These are phyloP conservation scores for Eucalyptus cloeziana DNA, from an alignment of 345 rosid genomes.

Conservation along the genomic window DNA sequence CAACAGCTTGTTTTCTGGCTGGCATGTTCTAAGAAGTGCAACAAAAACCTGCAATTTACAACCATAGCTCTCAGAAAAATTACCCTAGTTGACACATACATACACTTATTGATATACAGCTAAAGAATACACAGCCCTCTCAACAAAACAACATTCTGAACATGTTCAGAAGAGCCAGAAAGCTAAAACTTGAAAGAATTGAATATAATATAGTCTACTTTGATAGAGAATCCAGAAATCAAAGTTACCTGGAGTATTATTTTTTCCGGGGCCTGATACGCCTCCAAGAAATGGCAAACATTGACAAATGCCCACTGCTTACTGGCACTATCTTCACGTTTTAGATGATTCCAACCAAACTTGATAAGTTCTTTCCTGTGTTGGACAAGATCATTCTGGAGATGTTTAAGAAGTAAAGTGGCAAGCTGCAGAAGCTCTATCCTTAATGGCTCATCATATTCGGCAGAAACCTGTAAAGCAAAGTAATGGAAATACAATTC, in stretches of 20 bases:
- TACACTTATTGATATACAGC: background rate
- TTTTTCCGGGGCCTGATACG: constrained; percentile 99
- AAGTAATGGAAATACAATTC: background rate
- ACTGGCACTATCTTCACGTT: constrained; percentile 99
- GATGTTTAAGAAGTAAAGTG: constrained; percentile 91
- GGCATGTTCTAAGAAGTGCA: constrained; percentile 98
- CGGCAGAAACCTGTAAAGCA: constrained; percentile 78
- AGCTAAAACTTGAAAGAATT: background rate
- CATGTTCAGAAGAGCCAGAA: background rate
- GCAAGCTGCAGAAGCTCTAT: constrained; percentile 97
- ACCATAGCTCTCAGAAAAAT: background rate
- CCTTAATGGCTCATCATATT: constrained; percentile 93
- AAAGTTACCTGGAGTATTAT: constrained; percentile 89
- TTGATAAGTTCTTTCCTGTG: constrained; percentile 97
- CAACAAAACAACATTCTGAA: background rate
- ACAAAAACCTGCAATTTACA: constrained; percentile 77
- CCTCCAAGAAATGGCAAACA: constrained; percentile 98
- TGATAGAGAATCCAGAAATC: background rate
- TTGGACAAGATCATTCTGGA: constrained; percentile 89
- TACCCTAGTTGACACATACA: background rate
- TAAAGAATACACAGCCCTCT: background rate
- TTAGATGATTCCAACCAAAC: constrained; percentile 99
- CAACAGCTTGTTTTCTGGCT: constrained; percentile 90
- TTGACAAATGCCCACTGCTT: constrained; percentile 99
- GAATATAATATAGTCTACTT: background rate